Evolutionary conservation across 352 stramenopile species (phyloP), one percentile per base, ranked within the genome.

Genomic region (Phytophthora cryptogea): DNA sequence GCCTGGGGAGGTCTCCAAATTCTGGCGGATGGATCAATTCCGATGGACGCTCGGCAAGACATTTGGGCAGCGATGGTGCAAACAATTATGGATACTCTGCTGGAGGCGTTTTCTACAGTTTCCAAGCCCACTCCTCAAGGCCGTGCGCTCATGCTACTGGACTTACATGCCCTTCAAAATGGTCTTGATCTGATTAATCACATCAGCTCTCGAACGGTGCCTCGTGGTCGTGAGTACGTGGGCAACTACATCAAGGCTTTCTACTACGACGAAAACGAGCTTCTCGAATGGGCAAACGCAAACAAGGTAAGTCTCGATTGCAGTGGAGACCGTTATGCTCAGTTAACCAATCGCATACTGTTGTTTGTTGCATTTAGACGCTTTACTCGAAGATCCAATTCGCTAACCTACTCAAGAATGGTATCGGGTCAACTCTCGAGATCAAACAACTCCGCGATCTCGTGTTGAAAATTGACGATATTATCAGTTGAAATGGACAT

Each of bases 81-180:
- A 37, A 74, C 73, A 5, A 82, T 91, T n/a, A 88, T 98, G 72
- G 85, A 96, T 64, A 76, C 89, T 27, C 70, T 99, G 23, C 61
- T 99, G 10, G 86, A 95, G 28, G 94, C 89, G 1, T 98, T 98
- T 61, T 86, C 90, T 0, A 80, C 78, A n/a, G 78, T 98, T 10
- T 14, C 73, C 20, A 89, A 83, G 54, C 98, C 95, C 65, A 98
- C 91, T 5, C 96, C 91, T 2, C 96, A 99, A 73, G 97, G 96
- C 3, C 80, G 96, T 43, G 92, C 96, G 5, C 79, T 98, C 23
- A 99, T 99, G 96, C 95, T 90, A 42, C 97, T 99, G 80, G 97
- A 99, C 63, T 68, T 99, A 46, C 81, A 95, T 35, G 88, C 93
- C 17, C 74, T 98, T 6, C 73, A 94, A 77, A 83, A 89, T 44